These are phyloP conservation scores for Boletellus sp. DNA, from an alignment of 768 basidiomycete species.

Conservation along the genomic window DNA sequence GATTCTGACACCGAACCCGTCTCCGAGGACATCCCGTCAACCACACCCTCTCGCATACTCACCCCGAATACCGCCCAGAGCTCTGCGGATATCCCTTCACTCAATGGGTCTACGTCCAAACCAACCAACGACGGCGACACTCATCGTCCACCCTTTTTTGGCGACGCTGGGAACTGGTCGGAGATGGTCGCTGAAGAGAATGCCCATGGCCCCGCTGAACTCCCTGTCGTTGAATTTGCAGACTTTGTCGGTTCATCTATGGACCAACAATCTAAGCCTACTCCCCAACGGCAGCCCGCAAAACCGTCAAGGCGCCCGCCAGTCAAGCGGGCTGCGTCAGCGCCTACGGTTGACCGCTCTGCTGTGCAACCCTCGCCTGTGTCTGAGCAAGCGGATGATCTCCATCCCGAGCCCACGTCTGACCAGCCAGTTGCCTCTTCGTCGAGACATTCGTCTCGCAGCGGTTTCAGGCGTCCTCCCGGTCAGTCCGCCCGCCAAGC, in stretches of 20 bases:
- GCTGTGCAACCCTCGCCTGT: conserved; percentile 8
- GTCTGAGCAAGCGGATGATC: conserved; percentile 16
- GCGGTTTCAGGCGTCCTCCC: conserved; percentile 33
- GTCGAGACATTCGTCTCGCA: conserved; percentile 32
- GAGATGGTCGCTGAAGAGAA: conserved; percentile 81
- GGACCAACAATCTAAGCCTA: conserved; percentile 32
- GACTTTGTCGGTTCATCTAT: conserved; percentile 43
- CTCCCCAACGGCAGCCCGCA: conserved; percentile 39
- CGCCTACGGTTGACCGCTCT: conserved; percentile 30
- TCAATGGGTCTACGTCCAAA: conserved; percentile 22
- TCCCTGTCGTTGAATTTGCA: conserved; percentile 80
- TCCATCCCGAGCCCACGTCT: conserved; percentile 16
- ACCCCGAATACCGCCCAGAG: conserved; percentile 70
- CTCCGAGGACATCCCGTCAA: conserved; percentile 56
- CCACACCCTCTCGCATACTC: conserved; percentile 49
- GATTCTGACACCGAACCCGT: conserved; percentile 72
- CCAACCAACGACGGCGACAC: conserved; percentile 28
- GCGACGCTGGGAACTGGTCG: conserved; percentile 62
- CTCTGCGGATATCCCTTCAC: conserved; percentile 40
- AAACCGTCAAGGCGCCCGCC: conserved; percentile 39
- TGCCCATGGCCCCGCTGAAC: conserved; percentile 56
- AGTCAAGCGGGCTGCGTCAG: conserved; percentile 33
- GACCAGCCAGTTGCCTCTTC: conserved; percentile 39
- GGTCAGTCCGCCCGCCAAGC: conserved; percentile 75
- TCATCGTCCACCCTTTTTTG: conserved; percentile 48